Percentiles rank a stretch among this genome's conserved stretches.
Conservation (phyloP, 352 stramenopile genomes). For the Hyaloperonospora arabidopsidis region DNA sequence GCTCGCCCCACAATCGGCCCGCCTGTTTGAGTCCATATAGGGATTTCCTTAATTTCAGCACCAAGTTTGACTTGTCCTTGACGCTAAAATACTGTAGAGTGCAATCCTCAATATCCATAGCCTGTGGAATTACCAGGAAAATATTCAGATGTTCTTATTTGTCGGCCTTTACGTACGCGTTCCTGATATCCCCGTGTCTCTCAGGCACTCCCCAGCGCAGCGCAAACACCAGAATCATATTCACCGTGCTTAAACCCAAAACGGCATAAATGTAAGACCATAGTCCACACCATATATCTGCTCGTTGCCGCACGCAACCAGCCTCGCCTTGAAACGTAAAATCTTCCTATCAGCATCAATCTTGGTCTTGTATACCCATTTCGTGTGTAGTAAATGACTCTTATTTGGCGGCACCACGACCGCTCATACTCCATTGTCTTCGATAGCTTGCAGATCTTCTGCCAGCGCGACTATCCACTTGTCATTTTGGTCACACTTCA, state of each 20-base stretch:
- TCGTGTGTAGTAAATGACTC: not conserved
- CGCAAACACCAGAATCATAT: not conserved
- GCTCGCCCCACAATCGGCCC: conserved; percentile 7
- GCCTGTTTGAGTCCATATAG: conserved; percentile 10
- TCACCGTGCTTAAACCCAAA: not conserved
- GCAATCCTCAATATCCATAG: not conserved
- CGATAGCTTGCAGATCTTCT: not conserved
- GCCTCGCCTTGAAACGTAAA: not conserved
- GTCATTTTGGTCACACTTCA: not conserved
- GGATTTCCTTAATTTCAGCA: conserved; percentile 4
- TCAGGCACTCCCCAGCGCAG: not conserved
- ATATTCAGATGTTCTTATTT: conserved; percentile 21
- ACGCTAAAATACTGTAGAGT: not conserved
- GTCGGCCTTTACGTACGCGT: not conserved
- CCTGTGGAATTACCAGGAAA: conserved; percentile 16
- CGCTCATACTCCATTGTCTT: not conserved
- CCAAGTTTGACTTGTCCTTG: not conserved
- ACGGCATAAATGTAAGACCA: not conserved
- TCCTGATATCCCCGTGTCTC: not conserved
- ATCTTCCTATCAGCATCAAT: not conserved
- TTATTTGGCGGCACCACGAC: not conserved
- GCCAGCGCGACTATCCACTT: not conserved
- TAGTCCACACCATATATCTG: not conserved
- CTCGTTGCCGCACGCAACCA: not conserved
- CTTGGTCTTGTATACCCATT: not conserved